Evolutionary conservation across 768 basidiomycete genomes (phyloP).

Genomic region (Tephrocybe sp.): DNA sequence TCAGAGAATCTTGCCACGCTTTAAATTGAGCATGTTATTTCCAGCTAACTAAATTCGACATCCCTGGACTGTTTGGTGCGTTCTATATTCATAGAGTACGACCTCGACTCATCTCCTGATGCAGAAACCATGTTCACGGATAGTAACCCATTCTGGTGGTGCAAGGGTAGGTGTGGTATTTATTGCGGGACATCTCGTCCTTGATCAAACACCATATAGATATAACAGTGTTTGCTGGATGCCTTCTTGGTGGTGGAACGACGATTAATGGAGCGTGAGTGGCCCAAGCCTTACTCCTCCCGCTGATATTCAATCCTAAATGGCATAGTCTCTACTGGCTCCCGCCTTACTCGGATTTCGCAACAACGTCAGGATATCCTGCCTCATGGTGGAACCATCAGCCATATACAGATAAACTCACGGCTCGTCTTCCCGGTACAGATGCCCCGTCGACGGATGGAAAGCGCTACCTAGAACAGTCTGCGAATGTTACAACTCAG

Average conservation of each 20-base stretch:
- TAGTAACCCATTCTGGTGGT: constrained; percentile 60
- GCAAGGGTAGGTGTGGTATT: constrained; percentile 44
- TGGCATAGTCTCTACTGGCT: constrained; percentile 49
- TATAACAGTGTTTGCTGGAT: constrained; percentile 62
- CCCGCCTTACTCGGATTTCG: constrained; percentile 53
- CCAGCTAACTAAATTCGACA: constrained; percentile 65
- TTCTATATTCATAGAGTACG: not conserved
- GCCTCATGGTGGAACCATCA: constrained; percentile 50
- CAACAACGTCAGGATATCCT: constrained; percentile 52
- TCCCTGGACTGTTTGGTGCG: constrained; percentile 57
- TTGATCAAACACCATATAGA: constrained; percentile 31
- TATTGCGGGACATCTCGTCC: not conserved
- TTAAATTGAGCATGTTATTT: not conserved
- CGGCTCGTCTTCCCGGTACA: constrained; percentile 52
- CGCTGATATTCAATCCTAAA: constrained; percentile 1
- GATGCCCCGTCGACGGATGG: constrained; percentile 63
- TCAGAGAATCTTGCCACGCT: not conserved
- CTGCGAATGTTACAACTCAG: constrained; percentile 40
- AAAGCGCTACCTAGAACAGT: constrained; percentile 55
- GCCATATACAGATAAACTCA: constrained; percentile 49
- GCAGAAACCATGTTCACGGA: constrained; percentile 64
- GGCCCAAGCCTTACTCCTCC: not conserved
- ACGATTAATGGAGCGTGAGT: constrained; percentile 64
- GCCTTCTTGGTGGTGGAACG: constrained; percentile 62
- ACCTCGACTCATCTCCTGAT: not conserved